Evolutionary conservation across 31 red algal genomes (phyloP).

Genomic region (Pterothamnion heteromorphum): DNA sequence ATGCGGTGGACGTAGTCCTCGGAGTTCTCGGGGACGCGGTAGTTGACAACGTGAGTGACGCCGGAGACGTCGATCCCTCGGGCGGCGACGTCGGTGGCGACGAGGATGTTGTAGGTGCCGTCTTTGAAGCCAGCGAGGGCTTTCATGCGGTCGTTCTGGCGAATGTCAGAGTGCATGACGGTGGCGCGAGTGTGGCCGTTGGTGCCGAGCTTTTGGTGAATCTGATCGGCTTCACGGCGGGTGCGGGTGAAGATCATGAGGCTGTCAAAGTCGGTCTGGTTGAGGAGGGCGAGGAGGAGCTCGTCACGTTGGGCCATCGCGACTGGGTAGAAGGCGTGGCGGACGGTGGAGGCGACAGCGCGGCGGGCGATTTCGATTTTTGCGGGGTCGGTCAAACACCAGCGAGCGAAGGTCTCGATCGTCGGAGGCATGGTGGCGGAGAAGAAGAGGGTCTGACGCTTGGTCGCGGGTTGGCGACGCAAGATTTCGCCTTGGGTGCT

Average conservation of each 20-base stretch:
- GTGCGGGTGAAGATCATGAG: conserved; percentile 94
- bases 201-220: conserved; percentile 71
- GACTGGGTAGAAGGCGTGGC: conserved; percentile 87
- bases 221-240: conserved; percentile 86
- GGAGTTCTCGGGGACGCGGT: conserved; percentile 82
- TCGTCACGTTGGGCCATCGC: conserved; percentile 85
- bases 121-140: conserved; percentile 84
- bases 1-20: conserved; percentile 99
- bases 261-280: conserved; percentile 78
- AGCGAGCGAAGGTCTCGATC: conserved; percentile 92
- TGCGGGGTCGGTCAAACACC: conserved; percentile 90
- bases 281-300: conserved; percentile 81
- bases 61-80: conserved; percentile 94
- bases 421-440: conserved; percentile 95
- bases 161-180: conserved; percentile 92
- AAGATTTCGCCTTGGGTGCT: too few species aligned
- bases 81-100: conserved; percentile 97
- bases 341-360: conserved; percentile 91
- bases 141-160: conserved; percentile 85
- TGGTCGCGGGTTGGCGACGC: too few species aligned
- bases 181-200: too few species aligned
- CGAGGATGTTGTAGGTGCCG: conserved; percentile 84
- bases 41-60: conserved; percentile 99
- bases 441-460: conserved; percentile 97
- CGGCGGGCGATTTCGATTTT: conserved; percentile 93